Evolutionary conservation across 306 rosid genomes (phyloP).

Genomic region (Senna siamea): DNA sequence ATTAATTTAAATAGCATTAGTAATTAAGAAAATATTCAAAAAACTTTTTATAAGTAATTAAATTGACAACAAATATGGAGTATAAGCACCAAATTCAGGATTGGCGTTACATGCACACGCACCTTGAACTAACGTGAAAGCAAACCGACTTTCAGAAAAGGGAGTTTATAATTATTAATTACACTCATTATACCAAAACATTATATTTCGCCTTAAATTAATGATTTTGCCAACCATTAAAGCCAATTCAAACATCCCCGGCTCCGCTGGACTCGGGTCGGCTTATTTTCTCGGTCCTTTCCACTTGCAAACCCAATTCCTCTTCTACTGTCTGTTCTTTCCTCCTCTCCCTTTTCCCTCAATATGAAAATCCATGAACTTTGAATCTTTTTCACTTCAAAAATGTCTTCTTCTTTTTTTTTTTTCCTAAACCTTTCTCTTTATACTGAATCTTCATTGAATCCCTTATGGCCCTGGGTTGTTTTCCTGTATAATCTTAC

Average conservation of each 20-base stretch:
- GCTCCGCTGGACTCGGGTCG: slow-evolving; percentile 10
- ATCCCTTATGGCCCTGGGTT: slow-evolving; percentile 35
- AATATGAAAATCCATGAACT: neutral
- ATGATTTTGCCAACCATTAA: slow-evolving; percentile 46
- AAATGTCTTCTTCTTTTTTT: neutral
- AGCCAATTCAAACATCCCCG: slow-evolving; percentile 41
- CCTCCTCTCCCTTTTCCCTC: slow-evolving; percentile 3
- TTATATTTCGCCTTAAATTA: neutral
- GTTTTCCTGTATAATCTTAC: slow-evolving; percentile 36
- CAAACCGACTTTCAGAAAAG: neutral
- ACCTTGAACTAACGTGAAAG: slow-evolving; percentile 26
- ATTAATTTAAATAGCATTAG: too few species aligned
- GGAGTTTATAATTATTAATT: neutral
- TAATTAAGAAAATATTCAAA: too few species aligned
- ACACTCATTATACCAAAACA: neutral
- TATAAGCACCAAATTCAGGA: neutral
- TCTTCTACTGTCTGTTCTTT: neutral
- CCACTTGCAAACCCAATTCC: slow-evolving; percentile 29
- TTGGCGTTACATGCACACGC: neutral
- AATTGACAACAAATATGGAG: too few species aligned
- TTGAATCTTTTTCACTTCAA: slow-evolving; percentile 21
- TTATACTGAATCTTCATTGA: slow-evolving; percentile 45
- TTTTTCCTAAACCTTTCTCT: neutral
- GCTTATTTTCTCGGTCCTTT: neutral
- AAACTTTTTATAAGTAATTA: too few species aligned